These are phyloP conservation scores for Aristolochia fimbriata DNA, from an alignment of 164 flowering plant genomes.

Conservation along the genomic window DNA sequence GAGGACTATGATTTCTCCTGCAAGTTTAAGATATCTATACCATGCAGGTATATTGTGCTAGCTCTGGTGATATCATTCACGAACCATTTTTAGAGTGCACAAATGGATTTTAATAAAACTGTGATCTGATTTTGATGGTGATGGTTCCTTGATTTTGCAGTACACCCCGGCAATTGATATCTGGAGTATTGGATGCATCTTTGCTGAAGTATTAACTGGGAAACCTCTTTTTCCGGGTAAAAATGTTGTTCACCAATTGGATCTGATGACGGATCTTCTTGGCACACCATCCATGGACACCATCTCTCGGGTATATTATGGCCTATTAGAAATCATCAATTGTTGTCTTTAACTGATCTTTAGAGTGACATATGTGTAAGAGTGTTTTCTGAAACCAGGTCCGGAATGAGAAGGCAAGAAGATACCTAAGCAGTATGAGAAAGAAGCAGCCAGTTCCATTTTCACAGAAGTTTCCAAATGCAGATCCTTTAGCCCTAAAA, in stretches of 20 bases:
- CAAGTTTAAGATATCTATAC: constrained; percentile 15
- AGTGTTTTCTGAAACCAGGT: constrained; percentile 34
- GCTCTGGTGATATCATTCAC: constrained; percentile 6
- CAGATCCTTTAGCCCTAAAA: constrained; percentile 71
- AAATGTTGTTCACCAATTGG: constrained; percentile 95
- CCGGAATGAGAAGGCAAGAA: constrained; percentile 87
- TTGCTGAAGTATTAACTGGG: constrained; percentile 88
- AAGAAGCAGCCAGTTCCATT: constrained; percentile 74
- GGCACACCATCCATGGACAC: constrained; percentile 89
- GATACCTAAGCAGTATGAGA: constrained; percentile 81
- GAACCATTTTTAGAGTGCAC: constrained; percentile 1
- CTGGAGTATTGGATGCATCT: constrained; percentile 98
- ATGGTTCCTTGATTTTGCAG: constrained; percentile 29
- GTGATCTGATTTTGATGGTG: constrained; percentile 3
- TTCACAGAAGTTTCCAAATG: constrained; percentile 80
- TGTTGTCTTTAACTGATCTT: background rate
- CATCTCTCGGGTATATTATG: constrained; percentile 55
- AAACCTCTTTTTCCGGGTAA: constrained; percentile 95
- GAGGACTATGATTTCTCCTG: constrained; percentile 17
- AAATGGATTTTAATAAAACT: background rate
- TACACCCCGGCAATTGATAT: constrained; percentile 95
- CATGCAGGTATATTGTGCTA: constrained; percentile 18
- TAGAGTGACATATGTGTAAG: background rate
- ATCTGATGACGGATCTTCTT: constrained; percentile 92
- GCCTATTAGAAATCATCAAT: background rate